These are phyloP conservation scores for Polyporus arcularius DNA, from an alignment of 768 basidiomycete species.

Conservation along the genomic window DNA sequence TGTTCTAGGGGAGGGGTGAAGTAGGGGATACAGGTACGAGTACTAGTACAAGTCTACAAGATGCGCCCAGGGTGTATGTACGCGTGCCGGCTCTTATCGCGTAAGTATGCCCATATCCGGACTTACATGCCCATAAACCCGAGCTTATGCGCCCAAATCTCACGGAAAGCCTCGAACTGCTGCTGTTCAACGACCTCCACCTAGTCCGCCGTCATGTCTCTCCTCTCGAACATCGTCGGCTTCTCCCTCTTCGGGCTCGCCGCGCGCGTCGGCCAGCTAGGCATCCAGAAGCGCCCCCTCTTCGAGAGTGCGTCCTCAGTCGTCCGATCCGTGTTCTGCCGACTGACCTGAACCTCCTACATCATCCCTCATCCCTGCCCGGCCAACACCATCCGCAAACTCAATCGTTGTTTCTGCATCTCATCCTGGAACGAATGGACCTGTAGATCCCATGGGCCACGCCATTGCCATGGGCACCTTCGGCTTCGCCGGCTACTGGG, in stretches of 20 bases:
- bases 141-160: background rate
- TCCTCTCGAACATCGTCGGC: conserved; percentile 70
- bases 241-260: conserved; percentile 84
- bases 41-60: background rate
- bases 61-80: background rate
- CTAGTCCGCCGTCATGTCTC: conserved; percentile 49
- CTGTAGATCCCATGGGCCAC: conserved; percentile 72
- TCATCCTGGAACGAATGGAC: background rate
- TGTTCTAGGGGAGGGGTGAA: too few species aligned
- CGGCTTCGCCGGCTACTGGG: conserved; percentile 76
- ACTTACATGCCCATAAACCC: conserved; percentile 2
- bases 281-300: conserved; percentile 78
- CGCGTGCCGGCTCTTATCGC: too few species aligned
- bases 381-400: background rate
- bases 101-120: background rate
- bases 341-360: background rate
- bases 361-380: background rate
- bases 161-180: background rate
- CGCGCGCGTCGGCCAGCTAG: conserved; percentile 83
- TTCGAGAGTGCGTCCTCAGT: conserved; percentile 70
- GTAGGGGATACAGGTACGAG: background rate
- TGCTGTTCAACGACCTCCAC: conserved; percentile 1
- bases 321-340: background rate
- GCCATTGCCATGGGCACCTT: conserved; percentile 67
- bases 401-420: background rate